Percentiles rank a stretch among this genome's conserved stretches.
Evolutionary conservation across 2,329 filamentous ascomycete genomes (phyloP).

Genomic region (Emergomyces pasteurianus): DNA sequence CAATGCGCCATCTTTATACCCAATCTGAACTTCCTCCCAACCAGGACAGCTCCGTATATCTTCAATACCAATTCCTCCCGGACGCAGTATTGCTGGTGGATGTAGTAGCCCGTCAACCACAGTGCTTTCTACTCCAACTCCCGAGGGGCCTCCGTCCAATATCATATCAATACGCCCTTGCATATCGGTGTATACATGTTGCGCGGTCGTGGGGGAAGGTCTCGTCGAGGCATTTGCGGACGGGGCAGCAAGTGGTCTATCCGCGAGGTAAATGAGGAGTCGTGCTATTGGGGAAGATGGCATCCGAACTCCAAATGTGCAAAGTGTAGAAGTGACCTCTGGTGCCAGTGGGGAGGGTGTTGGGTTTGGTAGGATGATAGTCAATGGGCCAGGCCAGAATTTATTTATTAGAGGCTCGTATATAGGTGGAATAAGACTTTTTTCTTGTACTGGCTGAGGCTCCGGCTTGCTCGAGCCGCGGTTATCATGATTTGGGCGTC

Average conservation of each 20-base stretch:
- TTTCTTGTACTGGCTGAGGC: constrained; percentile 4
- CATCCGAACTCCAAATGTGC: constrained; percentile 83
- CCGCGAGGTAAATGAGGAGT: constrained; percentile 68
- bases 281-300: constrained; percentile 75
- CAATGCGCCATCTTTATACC: constrained; percentile 65
- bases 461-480: background rate
- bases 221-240: constrained; percentile 91
- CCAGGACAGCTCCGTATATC: constrained; percentile 61
- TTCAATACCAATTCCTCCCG: constrained; percentile 77
- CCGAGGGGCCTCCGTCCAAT: constrained; percentile 74
- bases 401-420: constrained; percentile 65
- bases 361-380: constrained; percentile 74
- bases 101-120: constrained; percentile 81
- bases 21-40: constrained; percentile 68
- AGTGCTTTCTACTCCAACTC: constrained; percentile 89
- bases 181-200: constrained; percentile 80
- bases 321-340: constrained; percentile 80
- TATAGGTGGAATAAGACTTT: constrained; percentile 50
- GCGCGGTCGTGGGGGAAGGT: constrained; percentile 80
- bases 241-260: constrained; percentile 72
- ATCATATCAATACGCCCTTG: constrained; percentile 73
- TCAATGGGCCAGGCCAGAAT: constrained; percentile 94
- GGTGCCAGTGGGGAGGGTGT: constrained; percentile 59
- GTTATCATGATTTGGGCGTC: background rate
- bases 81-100: constrained; percentile 71